These are phyloP conservation scores for Auricularia heimuer DNA, from an alignment of 768 basidiomycete species.

Conservation along the genomic window DNA sequence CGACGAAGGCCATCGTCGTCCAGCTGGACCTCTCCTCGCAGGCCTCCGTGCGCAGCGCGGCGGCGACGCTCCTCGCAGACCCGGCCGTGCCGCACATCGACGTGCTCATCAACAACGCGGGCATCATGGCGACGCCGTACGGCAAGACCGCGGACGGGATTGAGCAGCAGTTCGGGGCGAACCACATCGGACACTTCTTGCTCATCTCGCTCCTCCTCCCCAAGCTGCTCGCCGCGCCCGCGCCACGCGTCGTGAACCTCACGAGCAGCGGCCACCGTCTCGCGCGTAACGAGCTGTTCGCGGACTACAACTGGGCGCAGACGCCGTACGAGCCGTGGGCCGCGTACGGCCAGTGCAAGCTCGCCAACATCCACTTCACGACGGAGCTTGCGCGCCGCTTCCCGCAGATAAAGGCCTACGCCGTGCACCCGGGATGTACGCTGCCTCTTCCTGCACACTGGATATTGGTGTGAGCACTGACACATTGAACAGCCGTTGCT, in stretches of 20 bases:
- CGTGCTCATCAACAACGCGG: constrained; percentile 8
- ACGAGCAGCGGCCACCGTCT: not conserved
- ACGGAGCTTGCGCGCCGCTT: constrained; percentile 5
- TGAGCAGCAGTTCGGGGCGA: constrained; percentile 9
- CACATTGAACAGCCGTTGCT: not conserved
- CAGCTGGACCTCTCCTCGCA: not conserved
- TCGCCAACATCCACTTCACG: constrained; percentile 13
- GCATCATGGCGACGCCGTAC: not conserved
- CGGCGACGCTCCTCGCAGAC: not conserved
- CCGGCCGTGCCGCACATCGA: constrained; percentile 3
- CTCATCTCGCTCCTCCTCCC: constrained; percentile 6
- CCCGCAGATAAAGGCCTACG: not conserved
- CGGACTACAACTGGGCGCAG: not conserved
- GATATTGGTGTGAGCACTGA: not conserved
- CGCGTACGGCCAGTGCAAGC: constrained; percentile 7
- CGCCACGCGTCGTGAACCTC: constrained; percentile 3
- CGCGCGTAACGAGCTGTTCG: not conserved
- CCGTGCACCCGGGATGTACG: not conserved
- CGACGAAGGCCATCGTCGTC: not conserved
- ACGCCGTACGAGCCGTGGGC: not conserved
- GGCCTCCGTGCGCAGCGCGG: constrained; percentile 4
- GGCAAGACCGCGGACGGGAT: not conserved
- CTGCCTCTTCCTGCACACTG: not conserved
- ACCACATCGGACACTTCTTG: constrained; percentile 6
- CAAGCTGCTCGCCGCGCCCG: constrained; percentile 2